phyloP scores from a whole-genome alignment of 1,139 yeast species.

The Suhomyces ambrosiae region DNA sequence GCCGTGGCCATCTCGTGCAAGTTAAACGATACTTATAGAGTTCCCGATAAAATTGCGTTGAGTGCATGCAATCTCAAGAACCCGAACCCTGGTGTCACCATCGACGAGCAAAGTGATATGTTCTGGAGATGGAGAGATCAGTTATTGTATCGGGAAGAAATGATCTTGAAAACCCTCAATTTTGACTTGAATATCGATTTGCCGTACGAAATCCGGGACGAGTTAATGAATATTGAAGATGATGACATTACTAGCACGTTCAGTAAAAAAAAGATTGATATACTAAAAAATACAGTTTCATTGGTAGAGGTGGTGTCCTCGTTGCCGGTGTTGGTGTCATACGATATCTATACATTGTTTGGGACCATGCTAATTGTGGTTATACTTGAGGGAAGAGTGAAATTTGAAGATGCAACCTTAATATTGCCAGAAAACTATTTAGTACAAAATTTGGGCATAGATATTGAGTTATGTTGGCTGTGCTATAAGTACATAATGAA shows the following conservation, averaged over 20 bases:
- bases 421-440: slow-evolving; percentile 30
- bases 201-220: slow-evolving; percentile 41
- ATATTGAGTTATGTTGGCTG: slow-evolving; percentile 25
- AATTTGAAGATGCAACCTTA: slow-evolving; percentile 20
- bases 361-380: slow-evolving; percentile 37
- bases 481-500: slow-evolving; percentile 39
- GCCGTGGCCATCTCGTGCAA: slow-evolving; percentile 49
- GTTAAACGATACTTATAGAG: slow-evolving; percentile 45
- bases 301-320: slow-evolving; percentile 45
- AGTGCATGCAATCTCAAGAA: slow-evolving; percentile 40
- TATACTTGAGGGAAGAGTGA: slow-evolving; percentile 32
- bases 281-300: slow-evolving; percentile 37
- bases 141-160: slow-evolving; percentile 46
- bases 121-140: slow-evolving; percentile 55
- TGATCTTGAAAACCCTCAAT: slow-evolving; percentile 41
- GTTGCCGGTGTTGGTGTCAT: slow-evolving; percentile 41
- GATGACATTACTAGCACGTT: slow-evolving; percentile 17
- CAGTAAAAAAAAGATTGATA: slow-evolving; percentile 30
- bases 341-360: slow-evolving; percentile 37
- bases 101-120: slow-evolving; percentile 44
- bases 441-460: slow-evolving; percentile 20
- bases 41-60: slow-evolving; percentile 48
- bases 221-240: slow-evolving; percentile 17
- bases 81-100: slow-evolving; percentile 27
- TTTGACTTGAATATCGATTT: slow-evolving; percentile 44